Conservation (phyloP, 139 green algal species). For the Nannochloris sp. region DNA sequence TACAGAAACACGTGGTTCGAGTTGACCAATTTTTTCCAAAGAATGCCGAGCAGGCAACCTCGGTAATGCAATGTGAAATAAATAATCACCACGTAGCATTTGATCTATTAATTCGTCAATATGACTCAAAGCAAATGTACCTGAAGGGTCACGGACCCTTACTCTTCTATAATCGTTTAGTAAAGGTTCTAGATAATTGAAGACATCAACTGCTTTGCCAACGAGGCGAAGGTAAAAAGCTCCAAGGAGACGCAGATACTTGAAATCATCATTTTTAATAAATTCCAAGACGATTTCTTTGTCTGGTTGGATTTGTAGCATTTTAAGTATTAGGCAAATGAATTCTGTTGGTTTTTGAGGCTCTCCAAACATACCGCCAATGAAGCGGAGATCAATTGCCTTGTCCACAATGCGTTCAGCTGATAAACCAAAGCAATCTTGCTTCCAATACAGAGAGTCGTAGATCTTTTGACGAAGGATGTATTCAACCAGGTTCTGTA, state of each 20-base stretch:
- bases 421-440: conserved; percentile 94
- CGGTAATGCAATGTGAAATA: conserved; percentile 91
- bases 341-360: conserved; percentile 80
- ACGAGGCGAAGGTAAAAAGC: conserved; percentile 96
- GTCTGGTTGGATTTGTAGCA: conserved; percentile 97
- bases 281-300: conserved; percentile 98
- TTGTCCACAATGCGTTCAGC: conserved; percentile 94
- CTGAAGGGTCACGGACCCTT: conserved; percentile 46
- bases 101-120: conserved; percentile 85
- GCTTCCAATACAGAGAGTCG: conserved; percentile 92
- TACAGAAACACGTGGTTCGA: conserved; percentile 62
- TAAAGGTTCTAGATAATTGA: conserved; percentile 94
- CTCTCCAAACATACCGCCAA: conserved; percentile 81
- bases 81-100: conserved; percentile 82
- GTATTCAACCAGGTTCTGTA: conserved; percentile 89
- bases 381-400: conserved; percentile 66
- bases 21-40: conserved; percentile 52
- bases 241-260: conserved; percentile 85
- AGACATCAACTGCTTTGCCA: conserved; percentile 83
- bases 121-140: conserved; percentile 63
- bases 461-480: conserved; percentile 93
- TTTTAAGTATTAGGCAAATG: conserved; percentile 93
- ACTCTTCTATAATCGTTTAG: conserved; percentile 95
- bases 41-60: conserved; percentile 61
- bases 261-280: conserved; percentile 97